phyloP scores from a whole-genome alignment of 257 asterid genomes.

The Verbena officinalis region DNA sequence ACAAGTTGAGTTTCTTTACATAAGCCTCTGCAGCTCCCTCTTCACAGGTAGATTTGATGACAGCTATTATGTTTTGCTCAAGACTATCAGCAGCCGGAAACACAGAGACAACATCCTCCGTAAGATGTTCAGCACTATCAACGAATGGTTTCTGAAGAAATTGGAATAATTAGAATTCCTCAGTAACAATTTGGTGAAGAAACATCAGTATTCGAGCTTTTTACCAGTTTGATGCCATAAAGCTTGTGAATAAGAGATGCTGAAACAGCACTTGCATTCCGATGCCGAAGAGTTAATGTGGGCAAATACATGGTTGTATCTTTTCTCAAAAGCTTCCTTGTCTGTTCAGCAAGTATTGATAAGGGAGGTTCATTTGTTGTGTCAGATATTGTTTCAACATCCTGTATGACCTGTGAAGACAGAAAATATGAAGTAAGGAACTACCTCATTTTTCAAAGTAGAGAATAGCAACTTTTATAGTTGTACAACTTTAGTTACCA shows the following conservation, averaged over 20 bases:
- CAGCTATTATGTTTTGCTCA: constrained; percentile 67
- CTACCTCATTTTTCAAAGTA: constrained; percentile 19
- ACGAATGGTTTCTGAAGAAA: constrained; percentile 83
- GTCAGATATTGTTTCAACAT: constrained; percentile 74
- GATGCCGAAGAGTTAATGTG: constrained; percentile 71
- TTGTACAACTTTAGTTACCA: not conserved
- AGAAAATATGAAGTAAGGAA: constrained; percentile 29
- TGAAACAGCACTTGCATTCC: constrained; percentile 75
- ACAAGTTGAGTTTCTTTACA: constrained; percentile 67
- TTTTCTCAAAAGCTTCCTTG: constrained; percentile 61
- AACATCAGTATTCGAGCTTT: constrained; percentile 35
- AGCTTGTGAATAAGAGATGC: constrained; percentile 93
- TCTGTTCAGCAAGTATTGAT: constrained; percentile 83
- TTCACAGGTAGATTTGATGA: constrained; percentile 66
- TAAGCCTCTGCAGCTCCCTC: constrained; percentile 82
- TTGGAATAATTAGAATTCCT: constrained; percentile 33
- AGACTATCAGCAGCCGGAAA: constrained; percentile 93
- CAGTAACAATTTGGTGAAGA: constrained; percentile 16
- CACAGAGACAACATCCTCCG: constrained; percentile 91
- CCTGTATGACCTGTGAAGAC: constrained; percentile 71
- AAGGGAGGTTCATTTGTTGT: constrained; percentile 82
- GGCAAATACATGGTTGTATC: constrained; percentile 69
- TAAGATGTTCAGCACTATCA: constrained; percentile 86
- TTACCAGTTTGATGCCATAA: constrained; percentile 88
- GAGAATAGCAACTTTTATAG: constrained; percentile 1